Conservation (phyloP, 495 filamentous ascomycete species). For the Penicillium longicatenatum region DNA sequence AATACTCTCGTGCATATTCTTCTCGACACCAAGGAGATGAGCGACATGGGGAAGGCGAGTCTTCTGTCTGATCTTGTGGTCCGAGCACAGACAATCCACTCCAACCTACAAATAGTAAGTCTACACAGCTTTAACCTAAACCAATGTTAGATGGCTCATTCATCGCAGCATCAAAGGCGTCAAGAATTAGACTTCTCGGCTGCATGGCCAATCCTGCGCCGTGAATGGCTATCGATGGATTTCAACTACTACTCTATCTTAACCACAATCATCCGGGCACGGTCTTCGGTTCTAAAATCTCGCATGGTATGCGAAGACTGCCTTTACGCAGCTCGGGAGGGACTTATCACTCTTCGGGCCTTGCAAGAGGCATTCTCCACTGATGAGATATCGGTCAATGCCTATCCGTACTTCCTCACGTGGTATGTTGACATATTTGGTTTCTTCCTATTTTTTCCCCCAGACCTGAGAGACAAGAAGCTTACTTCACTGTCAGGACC, state of each 20-base stretch:
- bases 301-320: slow-evolving; percentile 31
- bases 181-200: slow-evolving; percentile 22
- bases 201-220: slow-evolving; percentile 20
- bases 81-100: slow-evolving; percentile 21
- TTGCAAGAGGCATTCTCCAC: slow-evolving; percentile 26
- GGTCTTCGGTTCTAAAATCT: slow-evolving; percentile 27
- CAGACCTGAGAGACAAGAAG: neutral
- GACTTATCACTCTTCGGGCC: slow-evolving; percentile 23
- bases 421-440: no score
- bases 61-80: slow-evolving; percentile 26
- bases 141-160: neutral
- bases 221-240: slow-evolving; percentile 34
- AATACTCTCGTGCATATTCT: slow-evolving; percentile 19
- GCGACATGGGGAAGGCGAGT: slow-evolving; percentile 24
- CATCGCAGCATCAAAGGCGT: slow-evolving; percentile 17
- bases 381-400: slow-evolving; percentile 20
- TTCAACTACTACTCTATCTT: slow-evolving; percentile 34
- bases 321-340: slow-evolving; percentile 29
- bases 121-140: neutral
- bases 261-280: slow-evolving; percentile 28
- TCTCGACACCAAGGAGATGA: slow-evolving; percentile 22
- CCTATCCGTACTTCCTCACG: slow-evolving; percentile 34
- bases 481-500: slow-evolving; percentile 21
- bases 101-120: slow-evolving; percentile 24
- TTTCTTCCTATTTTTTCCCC: neutral